Conservation (phyloP, 352 stramenopile species). For the Globisporangium acanthophoron region DNA sequence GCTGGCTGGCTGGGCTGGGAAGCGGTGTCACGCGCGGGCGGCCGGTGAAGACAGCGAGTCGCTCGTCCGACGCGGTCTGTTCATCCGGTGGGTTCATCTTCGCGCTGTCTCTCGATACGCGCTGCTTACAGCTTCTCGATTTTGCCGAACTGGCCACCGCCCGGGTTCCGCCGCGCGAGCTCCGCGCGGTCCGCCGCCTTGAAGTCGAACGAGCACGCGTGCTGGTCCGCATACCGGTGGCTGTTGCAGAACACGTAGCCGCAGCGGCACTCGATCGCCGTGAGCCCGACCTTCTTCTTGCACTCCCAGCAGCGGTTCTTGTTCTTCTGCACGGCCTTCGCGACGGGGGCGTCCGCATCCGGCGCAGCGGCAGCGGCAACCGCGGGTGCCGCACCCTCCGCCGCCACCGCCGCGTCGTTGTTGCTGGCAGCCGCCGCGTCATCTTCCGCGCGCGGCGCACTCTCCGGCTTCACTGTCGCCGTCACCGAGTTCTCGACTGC, state of each 20-base stretch:
- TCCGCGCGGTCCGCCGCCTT: slow-evolving; percentile 71
- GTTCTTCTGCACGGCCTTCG: slow-evolving; percentile 82
- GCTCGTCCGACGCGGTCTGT: background rate
- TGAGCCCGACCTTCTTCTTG: slow-evolving; percentile 90
- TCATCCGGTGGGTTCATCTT: background rate
- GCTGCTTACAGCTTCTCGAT: slow-evolving; percentile 68
- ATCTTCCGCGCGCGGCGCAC: slow-evolving; percentile 5
- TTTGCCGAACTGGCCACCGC: slow-evolving; percentile 81
- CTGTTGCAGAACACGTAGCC: slow-evolving; percentile 84
- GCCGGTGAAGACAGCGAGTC: background rate
- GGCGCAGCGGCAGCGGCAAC: slow-evolving; percentile 2
- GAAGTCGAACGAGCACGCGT: slow-evolving; percentile 85
- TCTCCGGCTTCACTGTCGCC: slow-evolving; percentile 17
- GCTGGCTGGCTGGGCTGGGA: background rate
- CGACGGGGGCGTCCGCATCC: slow-evolving; percentile 19
- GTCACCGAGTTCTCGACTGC: slow-evolving; percentile 31
- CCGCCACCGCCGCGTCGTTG: background rate
- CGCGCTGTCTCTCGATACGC: background rate
- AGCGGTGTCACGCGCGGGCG: background rate
- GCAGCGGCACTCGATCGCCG: slow-evolving; percentile 86
- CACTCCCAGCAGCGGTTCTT: slow-evolving; percentile 89
- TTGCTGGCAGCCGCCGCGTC: background rate
- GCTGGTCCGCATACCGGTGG: slow-evolving; percentile 86
- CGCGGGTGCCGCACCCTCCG: background rate
- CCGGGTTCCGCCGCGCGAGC: slow-evolving; percentile 73